Percentiles rank a stretch among this genome's conserved stretches.
phyloP scores from a whole-genome alignment of 352 stramenopile genomes.

The Phytopythium chamaehyphon region DNA sequence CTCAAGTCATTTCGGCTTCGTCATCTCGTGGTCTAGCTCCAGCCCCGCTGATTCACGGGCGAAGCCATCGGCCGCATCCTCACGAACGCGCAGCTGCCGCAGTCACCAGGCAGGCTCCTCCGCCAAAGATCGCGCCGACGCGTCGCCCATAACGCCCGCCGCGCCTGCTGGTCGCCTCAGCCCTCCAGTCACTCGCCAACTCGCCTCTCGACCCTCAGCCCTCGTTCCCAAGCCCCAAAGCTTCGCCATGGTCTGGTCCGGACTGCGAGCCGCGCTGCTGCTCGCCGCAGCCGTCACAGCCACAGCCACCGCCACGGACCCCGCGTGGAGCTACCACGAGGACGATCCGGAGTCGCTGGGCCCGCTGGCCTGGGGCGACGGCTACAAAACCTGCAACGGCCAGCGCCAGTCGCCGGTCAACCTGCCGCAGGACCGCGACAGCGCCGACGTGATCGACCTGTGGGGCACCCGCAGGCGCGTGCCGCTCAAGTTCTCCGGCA shows the following conservation, averaged over 20 bases:
- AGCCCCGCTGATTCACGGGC: no score
- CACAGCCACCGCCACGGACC: constrained; percentile 11
- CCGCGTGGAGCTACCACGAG: constrained; percentile 51
- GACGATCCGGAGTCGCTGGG: constrained; percentile 23
- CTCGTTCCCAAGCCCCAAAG: not conserved
- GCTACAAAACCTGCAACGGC: constrained; percentile 29
- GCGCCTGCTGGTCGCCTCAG: constrained; percentile 10
- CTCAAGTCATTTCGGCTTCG: no score
- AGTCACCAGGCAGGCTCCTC: constrained; percentile 1
- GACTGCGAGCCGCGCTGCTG: constrained; percentile 16
- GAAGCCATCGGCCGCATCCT: no score
- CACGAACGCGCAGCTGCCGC: no score
- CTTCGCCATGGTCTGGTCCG: constrained; percentile 18
- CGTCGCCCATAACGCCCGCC: constrained; percentile 7
- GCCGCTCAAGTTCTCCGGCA: constrained; percentile 43
- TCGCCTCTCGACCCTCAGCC: no score
- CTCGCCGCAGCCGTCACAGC: constrained; percentile 15
- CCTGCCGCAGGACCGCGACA: constrained; percentile 27
- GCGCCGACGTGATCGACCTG: constrained; percentile 29
- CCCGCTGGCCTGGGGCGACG: constrained; percentile 38
- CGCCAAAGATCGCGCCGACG: not conserved
- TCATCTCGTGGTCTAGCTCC: no score
- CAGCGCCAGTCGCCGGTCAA: constrained; percentile 57
- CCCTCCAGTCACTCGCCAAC: constrained; percentile 3
- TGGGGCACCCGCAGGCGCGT: constrained; percentile 33